Conservation (phyloP, 208 protist species). For the Acanthamoeba lenticulata region DNA sequence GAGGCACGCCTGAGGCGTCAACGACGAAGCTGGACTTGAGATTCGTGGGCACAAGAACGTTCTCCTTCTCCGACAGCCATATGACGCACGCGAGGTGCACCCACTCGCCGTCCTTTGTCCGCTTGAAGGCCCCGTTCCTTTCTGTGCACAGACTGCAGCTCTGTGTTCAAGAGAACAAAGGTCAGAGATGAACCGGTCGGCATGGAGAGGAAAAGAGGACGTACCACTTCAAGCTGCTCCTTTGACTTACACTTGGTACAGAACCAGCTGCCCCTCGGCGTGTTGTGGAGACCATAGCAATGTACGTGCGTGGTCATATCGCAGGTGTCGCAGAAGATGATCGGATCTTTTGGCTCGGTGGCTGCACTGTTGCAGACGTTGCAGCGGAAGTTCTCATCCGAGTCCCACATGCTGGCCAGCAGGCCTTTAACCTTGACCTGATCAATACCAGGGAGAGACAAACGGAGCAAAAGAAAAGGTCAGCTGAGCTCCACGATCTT, state of each 20-base stretch:
- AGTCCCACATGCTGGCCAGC: not conserved
- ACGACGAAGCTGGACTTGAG: constrained; percentile 43
- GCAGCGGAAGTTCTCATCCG: constrained; percentile 43
- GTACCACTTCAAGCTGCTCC: constrained; percentile 55
- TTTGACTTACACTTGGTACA: constrained; percentile 60
- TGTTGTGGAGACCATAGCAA: constrained; percentile 46
- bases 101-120: constrained; percentile 42
- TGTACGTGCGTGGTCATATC: constrained; percentile 41
- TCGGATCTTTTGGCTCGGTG: not conserved
- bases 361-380: constrained; percentile 1
- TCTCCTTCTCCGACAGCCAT: constrained; percentile 26
- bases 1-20: not conserved
- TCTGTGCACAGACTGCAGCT: constrained; percentile 33
- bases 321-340: constrained; percentile 58
- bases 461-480: not conserved
- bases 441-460: no score
- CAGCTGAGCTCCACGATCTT: not conserved
- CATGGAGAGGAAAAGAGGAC: not conserved
- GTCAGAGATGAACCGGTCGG: not conserved
- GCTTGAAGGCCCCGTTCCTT: constrained; percentile 24
- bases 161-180: not conserved
- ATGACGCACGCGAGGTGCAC: constrained; percentile 25
- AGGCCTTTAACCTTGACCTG: not conserved
- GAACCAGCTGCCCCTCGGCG: constrained; percentile 37
- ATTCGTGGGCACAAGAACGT: constrained; percentile 28